Base-by-base conservation (phyloP, 2,329 filamentous ascomycete genomes). In the Fusarium piperis region DNA sequence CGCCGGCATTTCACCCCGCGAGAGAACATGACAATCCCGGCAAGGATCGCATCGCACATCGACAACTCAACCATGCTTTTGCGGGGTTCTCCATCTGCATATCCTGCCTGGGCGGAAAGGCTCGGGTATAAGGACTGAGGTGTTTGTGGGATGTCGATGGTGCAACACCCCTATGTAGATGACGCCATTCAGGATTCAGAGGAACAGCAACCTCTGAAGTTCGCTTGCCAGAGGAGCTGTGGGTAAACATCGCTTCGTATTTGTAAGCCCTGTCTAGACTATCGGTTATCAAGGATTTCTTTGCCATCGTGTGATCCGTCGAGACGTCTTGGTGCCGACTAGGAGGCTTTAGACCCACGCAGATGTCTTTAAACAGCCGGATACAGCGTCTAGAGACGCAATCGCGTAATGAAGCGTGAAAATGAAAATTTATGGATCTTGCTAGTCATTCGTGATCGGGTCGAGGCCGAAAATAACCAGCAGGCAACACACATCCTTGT, bases 111-210 rank as follows among this genome's bases (percentile, higher is more conserved):
- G 32, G 30, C 65, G 57, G 55, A 48, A 46, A 67, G 16, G 30
- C 18, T 53, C 55, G 28, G 62, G 41, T 52, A 64, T 44, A 57
- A 62, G 59, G 36, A 20, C 46, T 35, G 48, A 36, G 51, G n/a
- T 53, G 55, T 41, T 39, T 51, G 53, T 36, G 52, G 39, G 36
- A 48, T 59, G 36, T 63, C 72, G 71, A 75, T 75, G 73, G 66
- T 75, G 73, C 73, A 74, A 75, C 36, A 33, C 62, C 46, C 60
- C 48, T 65, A 67, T 64, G 41, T 28, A 65, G 64, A 75, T 75
- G 65, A 75, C 73, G 73, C 73, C 73, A 75, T 75, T 61, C 23
- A 61, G 23, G 23, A 26, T 20, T 57, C 30, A 44, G 57, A 51
- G 32, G 48, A 61, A 44, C 51, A 39, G 36, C 53, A 63, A n/a